Evolutionary conservation across 208 protist genomes (phyloP), one percentile per base, ranked within the genome.

Genomic region (Trypanosoma boissoni): DNA sequence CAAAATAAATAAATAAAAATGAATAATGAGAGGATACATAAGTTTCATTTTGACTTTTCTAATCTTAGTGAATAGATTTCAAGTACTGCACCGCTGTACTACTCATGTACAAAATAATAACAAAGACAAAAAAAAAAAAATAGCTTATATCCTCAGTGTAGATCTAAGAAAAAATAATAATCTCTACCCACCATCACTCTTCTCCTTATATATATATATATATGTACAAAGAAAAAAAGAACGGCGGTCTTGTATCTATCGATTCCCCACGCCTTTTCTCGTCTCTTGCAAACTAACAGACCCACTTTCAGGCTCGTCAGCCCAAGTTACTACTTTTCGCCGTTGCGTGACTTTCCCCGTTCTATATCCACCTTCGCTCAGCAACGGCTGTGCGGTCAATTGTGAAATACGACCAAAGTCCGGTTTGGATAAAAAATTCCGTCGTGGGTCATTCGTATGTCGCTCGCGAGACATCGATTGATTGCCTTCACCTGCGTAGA

Each of bases 1-100:
- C 1, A 20, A 24, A 36, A 53, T 42, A 36, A 37, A 49, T 26
- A 59, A 61, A 31, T 43, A 68, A 1, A 44, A 43, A 34, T 20
- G 23, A 2, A 49, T 18, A 41, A 46, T 37, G 29, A 58, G 18
- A 12, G 16, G 16, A 18, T 42, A 43, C 2, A 2, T n/a, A n/a
- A n/a, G n/a, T n/a, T n/a, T n/a, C n/a, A n/a, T n/a, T n/a, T n/a
- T n/a, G n/a, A n/a, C n/a, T n/a, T n/a, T n/a, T n/a, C n/a, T n/a
- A n/a, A n/a, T n/a, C n/a, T n/a, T n/a, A n/a, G n/a, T n/a, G n/a
- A n/a, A n/a, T n/a, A n/a, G n/a, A n/a, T n/a, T n/a, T n/a, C n/a
- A n/a, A n/a, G n/a, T n/a, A n/a, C n/a, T n/a, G n/a, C n/a, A n/a
- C n/a, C n/a, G n/a, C n/a, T n/a, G n/a, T n/a, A n/a, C n/a, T n/a